These are phyloP conservation scores for Rubia peregrina DNA, from an alignment of 305 asterid species.

Conservation along the genomic window DNA sequence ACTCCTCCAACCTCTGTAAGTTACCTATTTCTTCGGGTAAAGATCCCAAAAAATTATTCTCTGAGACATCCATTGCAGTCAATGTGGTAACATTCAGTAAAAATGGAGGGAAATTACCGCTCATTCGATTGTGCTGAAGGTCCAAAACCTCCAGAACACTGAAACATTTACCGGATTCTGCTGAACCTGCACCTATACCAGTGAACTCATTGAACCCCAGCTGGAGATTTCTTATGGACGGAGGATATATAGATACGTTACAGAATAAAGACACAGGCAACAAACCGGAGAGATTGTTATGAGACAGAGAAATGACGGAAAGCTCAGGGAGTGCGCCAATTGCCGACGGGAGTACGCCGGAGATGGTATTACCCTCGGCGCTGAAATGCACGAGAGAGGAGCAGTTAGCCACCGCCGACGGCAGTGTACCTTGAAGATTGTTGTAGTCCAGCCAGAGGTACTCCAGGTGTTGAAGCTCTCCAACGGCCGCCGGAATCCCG, in stretches of 20 bases:
- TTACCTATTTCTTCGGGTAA: slow-evolving; percentile 41
- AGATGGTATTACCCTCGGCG: slow-evolving; percentile 51
- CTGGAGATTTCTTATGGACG: slow-evolving; percentile 42
- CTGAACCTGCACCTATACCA: slow-evolving; percentile 24
- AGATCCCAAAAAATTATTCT: slow-evolving; percentile 44
- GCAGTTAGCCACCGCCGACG: slow-evolving; percentile 64
- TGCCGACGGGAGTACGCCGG: slow-evolving; percentile 57
- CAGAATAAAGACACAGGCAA: slow-evolving; percentile 55
- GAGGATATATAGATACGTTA: slow-evolving; percentile 33
- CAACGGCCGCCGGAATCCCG: slow-evolving; percentile 50
- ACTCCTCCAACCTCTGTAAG: slow-evolving; percentile 42
- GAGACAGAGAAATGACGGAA: slow-evolving; percentile 43
- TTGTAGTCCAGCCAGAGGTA: slow-evolving; percentile 59
- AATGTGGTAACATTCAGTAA: slow-evolving; percentile 33
- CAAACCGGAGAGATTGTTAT: slow-evolving; percentile 49
- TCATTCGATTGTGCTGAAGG: slow-evolving; percentile 39
- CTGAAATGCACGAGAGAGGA: slow-evolving; percentile 55
- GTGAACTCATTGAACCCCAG: slow-evolving; percentile 62
- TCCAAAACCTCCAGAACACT: slow-evolving; percentile 49
- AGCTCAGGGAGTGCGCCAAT: slow-evolving; percentile 47
- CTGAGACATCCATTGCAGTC: slow-evolving; percentile 47
- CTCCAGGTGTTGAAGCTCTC: slow-evolving; percentile 42
- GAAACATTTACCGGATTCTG: slow-evolving; percentile 23
- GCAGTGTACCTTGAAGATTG: slow-evolving; percentile 47
- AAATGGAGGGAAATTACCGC: slow-evolving; percentile 39